Evolutionary conservation across 768 basidiomycete genomes (phyloP).

Genomic region (Lactarius akahatsu): DNA sequence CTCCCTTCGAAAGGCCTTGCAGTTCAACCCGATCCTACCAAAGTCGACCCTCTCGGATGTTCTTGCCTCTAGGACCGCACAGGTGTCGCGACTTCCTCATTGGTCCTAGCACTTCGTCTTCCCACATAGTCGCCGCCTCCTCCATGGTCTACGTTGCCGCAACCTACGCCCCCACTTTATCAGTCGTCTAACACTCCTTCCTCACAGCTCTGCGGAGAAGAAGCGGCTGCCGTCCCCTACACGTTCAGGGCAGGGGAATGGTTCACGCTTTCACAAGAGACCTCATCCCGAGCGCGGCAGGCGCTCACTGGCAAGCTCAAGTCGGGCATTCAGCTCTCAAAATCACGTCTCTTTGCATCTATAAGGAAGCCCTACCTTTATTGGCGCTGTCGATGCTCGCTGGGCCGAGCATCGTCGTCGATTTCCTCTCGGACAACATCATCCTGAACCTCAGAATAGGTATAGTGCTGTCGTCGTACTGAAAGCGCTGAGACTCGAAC

Average conservation of each 20-base stretch:
- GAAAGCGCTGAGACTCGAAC: conserved; percentile 1
- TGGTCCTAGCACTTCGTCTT: conserved; percentile 17
- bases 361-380: conserved; percentile 29
- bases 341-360: conserved; percentile 32
- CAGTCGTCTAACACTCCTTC: background rate
- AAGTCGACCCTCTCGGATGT: conserved; percentile 22
- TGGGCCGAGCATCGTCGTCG: conserved; percentile 43
- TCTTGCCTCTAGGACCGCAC: conserved; percentile 8
- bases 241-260: conserved; percentile 1
- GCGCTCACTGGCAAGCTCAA: conserved; percentile 28
- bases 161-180: background rate
- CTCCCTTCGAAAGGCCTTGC: no score
- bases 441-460: conserved; percentile 41
- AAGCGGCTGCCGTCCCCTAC: background rate
- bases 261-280: background rate
- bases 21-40: conserved; percentile 18
- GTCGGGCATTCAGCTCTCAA: conserved; percentile 32
- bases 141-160: conserved; percentile 5
- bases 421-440: conserved; percentile 47
- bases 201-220: conserved; percentile 4
- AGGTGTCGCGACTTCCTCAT: conserved; percentile 15
- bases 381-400: conserved; percentile 35
- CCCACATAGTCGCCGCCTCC: conserved; percentile 5
- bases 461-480: conserved; percentile 36
- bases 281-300: background rate